Conservation (phyloP, 345 rosid genomes). For the Jatropha curcas region DNA sequence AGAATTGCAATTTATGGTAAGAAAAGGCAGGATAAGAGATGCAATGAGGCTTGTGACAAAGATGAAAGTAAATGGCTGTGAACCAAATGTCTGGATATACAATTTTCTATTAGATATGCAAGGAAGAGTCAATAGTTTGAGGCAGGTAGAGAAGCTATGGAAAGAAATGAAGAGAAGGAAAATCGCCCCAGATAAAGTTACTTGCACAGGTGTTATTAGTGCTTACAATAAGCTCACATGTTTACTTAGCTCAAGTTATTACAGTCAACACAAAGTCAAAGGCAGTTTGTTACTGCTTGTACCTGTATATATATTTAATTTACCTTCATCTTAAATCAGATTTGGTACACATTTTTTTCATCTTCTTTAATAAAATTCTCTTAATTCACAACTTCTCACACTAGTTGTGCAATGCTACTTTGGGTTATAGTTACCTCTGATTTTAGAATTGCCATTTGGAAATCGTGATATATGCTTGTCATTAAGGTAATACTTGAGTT, state of each 20-base stretch:
- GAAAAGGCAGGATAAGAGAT: constrained; percentile 53
- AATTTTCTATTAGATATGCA: constrained; percentile 84
- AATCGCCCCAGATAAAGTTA: constrained; percentile 73
- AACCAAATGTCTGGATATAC: constrained; percentile 83
- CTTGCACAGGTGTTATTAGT: constrained; percentile 64
- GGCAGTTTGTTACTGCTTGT: too few relatives aligned
- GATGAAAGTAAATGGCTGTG: constrained; percentile 75
- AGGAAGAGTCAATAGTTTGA: constrained; percentile 59
- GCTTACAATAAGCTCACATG: constrained; percentile 74
- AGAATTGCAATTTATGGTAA: constrained; percentile 74
- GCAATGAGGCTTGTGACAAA: constrained; percentile 69
- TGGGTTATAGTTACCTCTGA: neutral
- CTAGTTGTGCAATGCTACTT: neutral
- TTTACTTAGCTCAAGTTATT: too few relatives aligned
- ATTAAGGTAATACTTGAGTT: neutral
- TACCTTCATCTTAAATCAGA: too few relatives aligned
- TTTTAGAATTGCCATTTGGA: neutral
- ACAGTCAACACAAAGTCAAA: too few relatives aligned
- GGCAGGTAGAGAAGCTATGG: constrained; percentile 81
- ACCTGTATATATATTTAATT: too few relatives aligned
- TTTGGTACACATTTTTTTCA: too few relatives aligned
- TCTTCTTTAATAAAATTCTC: too few relatives aligned
- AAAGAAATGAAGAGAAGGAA: constrained; percentile 77
- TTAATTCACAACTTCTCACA: too few relatives aligned
- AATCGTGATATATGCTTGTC: neutral